Percentiles rank a stretch among this genome's conserved stretches.
Evolutionary conservation across 495 filamentous ascomycete species (phyloP).

Genomic region (Pyrenopolyporus hunteri): DNA sequence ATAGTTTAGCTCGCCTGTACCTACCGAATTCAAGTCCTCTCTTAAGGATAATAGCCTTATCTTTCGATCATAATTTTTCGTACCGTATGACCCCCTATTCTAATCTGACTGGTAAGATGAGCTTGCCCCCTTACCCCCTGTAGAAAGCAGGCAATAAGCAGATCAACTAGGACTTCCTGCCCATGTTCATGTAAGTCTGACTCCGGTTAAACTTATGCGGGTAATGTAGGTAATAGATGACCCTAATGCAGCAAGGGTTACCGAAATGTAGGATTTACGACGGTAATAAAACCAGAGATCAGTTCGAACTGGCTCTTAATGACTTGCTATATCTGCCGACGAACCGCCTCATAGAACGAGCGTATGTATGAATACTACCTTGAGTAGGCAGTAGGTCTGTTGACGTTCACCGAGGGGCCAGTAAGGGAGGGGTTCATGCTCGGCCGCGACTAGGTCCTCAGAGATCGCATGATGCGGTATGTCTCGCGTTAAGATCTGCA

Average conservation of each 20-base stretch:
- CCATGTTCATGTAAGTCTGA: not conserved
- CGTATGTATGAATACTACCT: not conserved
- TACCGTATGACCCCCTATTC: too few species aligned
- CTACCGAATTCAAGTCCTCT: too few species aligned
- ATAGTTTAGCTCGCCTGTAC: too few species aligned
- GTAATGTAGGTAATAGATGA: not conserved
- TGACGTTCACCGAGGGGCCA: not conserved
- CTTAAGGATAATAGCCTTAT: too few species aligned
- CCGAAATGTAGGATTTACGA: not conserved
- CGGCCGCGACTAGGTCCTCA: not conserved
- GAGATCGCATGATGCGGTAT: constrained; percentile 9
- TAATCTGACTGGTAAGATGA: too few species aligned
- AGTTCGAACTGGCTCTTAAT: not conserved
- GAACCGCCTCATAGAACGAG: not conserved
- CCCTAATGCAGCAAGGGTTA: not conserved
- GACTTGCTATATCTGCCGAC: not conserved
- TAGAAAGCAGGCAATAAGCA: too few species aligned
- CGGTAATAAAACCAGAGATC: not conserved
- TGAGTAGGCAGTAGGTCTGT: not conserved
- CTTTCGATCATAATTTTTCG: too few species aligned
- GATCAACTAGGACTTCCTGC: too few species aligned
- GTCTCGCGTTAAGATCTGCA: constrained; percentile 26
- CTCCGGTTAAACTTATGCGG: not conserved
- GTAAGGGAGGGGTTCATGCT: not conserved
- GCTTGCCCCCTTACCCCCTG: too few species aligned